Percentiles rank a stretch among this genome's conserved stretches.
These are phyloP conservation scores for Nemania sp. DNA, from an alignment of 2,329 filamentous ascomycete genomes.

Conservation along the genomic window DNA sequence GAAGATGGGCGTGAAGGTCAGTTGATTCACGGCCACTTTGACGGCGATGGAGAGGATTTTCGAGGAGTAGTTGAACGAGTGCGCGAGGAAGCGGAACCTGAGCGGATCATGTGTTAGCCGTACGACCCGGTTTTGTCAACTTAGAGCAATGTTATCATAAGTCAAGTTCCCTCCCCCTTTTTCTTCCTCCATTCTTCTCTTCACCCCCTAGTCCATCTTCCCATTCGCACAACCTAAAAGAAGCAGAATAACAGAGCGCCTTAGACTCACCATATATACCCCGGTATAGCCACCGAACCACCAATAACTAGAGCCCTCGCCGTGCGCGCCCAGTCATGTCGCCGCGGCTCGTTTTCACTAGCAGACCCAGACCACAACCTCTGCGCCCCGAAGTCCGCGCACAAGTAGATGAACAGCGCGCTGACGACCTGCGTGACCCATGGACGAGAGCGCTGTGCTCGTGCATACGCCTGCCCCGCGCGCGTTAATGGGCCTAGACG, in stretches of 20 bases:
- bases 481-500: conserved; percentile 60
- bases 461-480: conserved; percentile 63
- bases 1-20: conserved; percentile 79
- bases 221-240: too few relatives aligned
- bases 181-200: not conserved
- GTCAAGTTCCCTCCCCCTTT: not conserved
- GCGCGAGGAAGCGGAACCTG: conserved; percentile 79
- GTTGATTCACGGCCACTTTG: conserved; percentile 81
- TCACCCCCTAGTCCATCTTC: too few relatives aligned
- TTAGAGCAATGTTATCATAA: too few relatives aligned
- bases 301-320: conserved; percentile 75
- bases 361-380: conserved; percentile 57
- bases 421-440: conserved; percentile 79
- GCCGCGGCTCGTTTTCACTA: not conserved
- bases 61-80: conserved; percentile 82
- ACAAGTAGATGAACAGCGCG: conserved; percentile 76
- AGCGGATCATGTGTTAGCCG: not conserved
- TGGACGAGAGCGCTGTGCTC: conserved; percentile 71
- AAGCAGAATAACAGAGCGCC: not conserved
- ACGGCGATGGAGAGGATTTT: conserved; percentile 69
- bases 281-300: conserved; percentile 71
- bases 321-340: conserved; percentile 72
- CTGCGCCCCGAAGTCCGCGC: conserved; percentile 79
- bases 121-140: too few relatives aligned
- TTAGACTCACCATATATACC: conserved; percentile 80